Base-by-base conservation (phyloP, 441 rosid genomes). In the Brassica hybrid region DNA sequence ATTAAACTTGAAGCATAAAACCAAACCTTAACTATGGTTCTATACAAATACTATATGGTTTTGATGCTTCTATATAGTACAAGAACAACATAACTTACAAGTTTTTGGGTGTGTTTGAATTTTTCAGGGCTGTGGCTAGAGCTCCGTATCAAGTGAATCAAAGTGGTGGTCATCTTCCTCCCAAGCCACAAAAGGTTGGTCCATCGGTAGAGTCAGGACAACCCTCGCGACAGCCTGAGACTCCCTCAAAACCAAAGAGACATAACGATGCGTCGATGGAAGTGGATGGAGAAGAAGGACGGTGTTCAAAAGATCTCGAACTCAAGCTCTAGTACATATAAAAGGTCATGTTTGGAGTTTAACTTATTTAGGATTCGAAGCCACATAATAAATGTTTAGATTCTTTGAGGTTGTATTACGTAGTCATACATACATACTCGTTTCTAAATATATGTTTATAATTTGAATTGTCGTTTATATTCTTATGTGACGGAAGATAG, bases 91-190 rank as follows among this genome's bases (percentile, higher is more conserved):
- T 38, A 17, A 18, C 69, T 67, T 3, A 68, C 69, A 60, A 27
- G 38, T n/a, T 59, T 56, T 17, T 19, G 10, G 27, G 43, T 48
- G 48, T 66, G 14, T 50, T 38, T 71, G 12, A 5, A 36, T 0
- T 23, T 72, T 69, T 34, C 87, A 90, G 96, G 80, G 81, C 77
- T 12, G 76, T 83, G 32, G 85, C 91, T 61, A 88, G 80, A 79
- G 91, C 93, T 21, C 97, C 97, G 18, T 92, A 92, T 76, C 91
- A 86, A 77, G 71, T 76, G 50, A 76, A 76, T 62, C 52, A 56
- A 70, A 57, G 57, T 43, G 21, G 66, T 69, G 32, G 45, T 59
- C 72, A 65, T 64, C 64, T 41, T 70, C 74, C 74, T 25, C 76
- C 77, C 18, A 70, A 83, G 5, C 83, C 71, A 32, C 82, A 75